Evolutionary conservation across 2,329 filamentous ascomycete species (phyloP), one percentile per base, ranked within the genome.

Genomic region (Botryotinia convoluta): DNA sequence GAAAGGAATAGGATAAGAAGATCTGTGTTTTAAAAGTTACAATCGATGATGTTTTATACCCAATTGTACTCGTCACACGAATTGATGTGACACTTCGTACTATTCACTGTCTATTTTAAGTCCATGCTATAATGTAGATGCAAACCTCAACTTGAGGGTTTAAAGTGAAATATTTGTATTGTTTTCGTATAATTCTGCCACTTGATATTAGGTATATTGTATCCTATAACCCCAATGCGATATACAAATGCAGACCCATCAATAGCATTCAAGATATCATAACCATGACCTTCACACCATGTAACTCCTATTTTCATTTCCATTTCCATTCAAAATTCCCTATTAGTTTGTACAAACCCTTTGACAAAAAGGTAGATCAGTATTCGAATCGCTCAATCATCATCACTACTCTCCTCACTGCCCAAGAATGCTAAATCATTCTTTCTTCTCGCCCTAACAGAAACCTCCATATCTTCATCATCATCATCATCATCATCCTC

Each of bases 391-490:
- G 35, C 35, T 72, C 51, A 73, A 60, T 73, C 72, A 59, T 76
- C 75, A 74, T 81, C 79, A 69, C 78, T 80, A 75, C 93, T 91
- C 74, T 89, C 90, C 60, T 93, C 91, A 75, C 89, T 88, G 20
- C 88, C 91, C 76, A 94, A 82, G 79, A 94, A 94, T 1, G 88
- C 89, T 77, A 91, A 80, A 75, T 88, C 88, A 1, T 83, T 82
- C 35, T 77, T 77, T 29, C 74, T 74, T 61, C 71, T 69, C 69
- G 77, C 29, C 39, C 71, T 60, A 29, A 54, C 62, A 51, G 39
- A 60, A n/a, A 67, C 14, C 16, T 37, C 39, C 35, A 69, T 44
- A 6, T 72, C 62, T 20, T 72, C 62, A 26, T 72, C 61, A 0
- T 72, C 71, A 26, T 72, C 61, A 0, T 72, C 71, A 10, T 72